Base-by-base conservation (phyloP, 129 eudicot species). In the Centella asiatica region DNA sequence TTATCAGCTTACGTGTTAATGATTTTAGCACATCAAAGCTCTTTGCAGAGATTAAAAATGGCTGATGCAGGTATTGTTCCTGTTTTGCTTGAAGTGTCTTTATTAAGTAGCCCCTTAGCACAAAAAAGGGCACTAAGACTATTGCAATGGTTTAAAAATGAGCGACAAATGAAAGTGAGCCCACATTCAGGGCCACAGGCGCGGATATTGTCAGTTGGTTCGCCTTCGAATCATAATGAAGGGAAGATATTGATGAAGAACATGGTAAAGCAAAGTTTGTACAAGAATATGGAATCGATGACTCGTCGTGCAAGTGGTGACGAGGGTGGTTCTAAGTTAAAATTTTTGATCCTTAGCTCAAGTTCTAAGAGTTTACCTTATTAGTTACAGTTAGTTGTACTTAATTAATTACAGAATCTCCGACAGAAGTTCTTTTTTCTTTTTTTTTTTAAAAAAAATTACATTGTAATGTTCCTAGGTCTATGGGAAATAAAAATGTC, bases 311-410 rank as follows among this genome's bases (percentile, higher is more conserved):
- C 99, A 32, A 85, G 78, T 62, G 92, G 78, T 5, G 79, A 73
- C 33, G 70, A 67, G 15, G 78, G 70, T 54, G 66, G 76, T 54
- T 68, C 90, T 26, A 86, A 80, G 62, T 72, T 84, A 6, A 93
- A 85, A 79, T 69, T 80, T n/a, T 82, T 93, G 80, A 85, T 74
- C 7, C 57, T 85, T 64, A 87, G 96, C 77, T 84, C 99, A 20
- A 93, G 99, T 76, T 93, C 96, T 69, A 87, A 87, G 81, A 93
- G 99, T 74, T 82, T 93, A 69, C 99, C 96, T 51, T 87, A 87
- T 60, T 89, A 80, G 60, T n/a, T n/a, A n/a, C n/a, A n/a, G n/a
- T n/a, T n/a, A n/a, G n/a, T n/a, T n/a, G n/a, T n/a, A 58, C 7
- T 33, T 18, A n/a, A n/a, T 8, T 57, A 27, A 10, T 31, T 19